A percentile compares a stretch with the other conserved stretches of the same genome.
phyloP scores from a whole-genome alignment of 228 moss, liverwort and hornwort species.

The Sphagnum fallax region DNA sequence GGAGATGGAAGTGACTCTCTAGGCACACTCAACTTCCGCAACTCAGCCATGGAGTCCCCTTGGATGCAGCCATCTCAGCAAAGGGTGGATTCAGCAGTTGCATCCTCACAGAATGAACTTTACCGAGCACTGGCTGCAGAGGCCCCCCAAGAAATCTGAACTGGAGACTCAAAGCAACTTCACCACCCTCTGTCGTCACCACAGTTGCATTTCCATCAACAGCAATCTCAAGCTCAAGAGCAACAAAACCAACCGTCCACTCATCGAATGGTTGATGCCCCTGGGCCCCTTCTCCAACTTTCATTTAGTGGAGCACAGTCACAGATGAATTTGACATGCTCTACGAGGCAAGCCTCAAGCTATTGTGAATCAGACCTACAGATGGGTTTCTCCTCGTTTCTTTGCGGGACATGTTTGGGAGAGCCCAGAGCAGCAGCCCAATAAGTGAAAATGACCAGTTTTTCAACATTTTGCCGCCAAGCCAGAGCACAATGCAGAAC shows the following conservation, averaged over 20 bases:
- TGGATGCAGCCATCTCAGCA: conserved; percentile 55
- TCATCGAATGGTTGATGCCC: conserved; percentile 36
- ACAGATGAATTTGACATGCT: conserved; percentile 38
- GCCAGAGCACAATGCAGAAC: conserved; percentile 27
- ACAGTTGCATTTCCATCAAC: conserved; percentile 51
- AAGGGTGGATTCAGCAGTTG: conserved; percentile 20
- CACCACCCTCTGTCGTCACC: conserved; percentile 45
- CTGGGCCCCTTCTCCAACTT: conserved; percentile 53
- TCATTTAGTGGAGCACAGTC: conserved; percentile 65
- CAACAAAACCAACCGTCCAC: conserved; percentile 26
- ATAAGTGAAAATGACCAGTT: conserved; percentile 47
- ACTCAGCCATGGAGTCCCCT: conserved; percentile 50
- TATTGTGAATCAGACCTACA: conserved; percentile 65
- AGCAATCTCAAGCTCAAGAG: conserved; percentile 19
- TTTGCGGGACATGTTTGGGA: conserved; percentile 58
- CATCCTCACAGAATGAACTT: conserved; percentile 50
- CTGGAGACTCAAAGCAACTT: conserved; percentile 49
- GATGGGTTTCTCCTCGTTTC: conserved; percentile 57
- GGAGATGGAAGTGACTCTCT: conserved; percentile 51
- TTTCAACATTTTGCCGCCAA: conserved; percentile 36
- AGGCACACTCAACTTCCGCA: conserved; percentile 44
- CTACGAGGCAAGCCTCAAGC: conserved; percentile 42
- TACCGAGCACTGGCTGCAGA: conserved; percentile 71
- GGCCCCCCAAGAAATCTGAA: conserved; percentile 65
- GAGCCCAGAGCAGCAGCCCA: conserved; percentile 40